Conservation (phyloP, 75 land plant genomes). For the Cryptomeria japonica region DNA sequence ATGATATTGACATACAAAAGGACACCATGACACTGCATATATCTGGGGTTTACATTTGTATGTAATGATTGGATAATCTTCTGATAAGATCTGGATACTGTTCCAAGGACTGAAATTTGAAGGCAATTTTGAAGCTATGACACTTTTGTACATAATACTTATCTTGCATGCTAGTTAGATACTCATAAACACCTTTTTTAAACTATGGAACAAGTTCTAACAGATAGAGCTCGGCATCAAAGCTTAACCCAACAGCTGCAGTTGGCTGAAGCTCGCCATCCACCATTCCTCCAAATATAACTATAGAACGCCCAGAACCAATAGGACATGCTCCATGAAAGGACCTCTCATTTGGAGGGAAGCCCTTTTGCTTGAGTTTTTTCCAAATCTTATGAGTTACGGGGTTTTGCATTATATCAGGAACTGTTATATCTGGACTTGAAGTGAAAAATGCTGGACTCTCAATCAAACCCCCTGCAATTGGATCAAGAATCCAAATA, state of each 20-base stretch:
- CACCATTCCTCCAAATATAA: slow-evolving; percentile 94
- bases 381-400: slow-evolving; percentile 65
- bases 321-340: slow-evolving; percentile 83
- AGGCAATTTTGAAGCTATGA: not conserved
- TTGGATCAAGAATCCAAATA: slow-evolving; percentile 81
- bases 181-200: not conserved
- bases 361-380: slow-evolving; percentile 58
- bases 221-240: slow-evolving; percentile 69
- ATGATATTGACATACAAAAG: not conserved
- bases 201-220: slow-evolving; percentile 58
- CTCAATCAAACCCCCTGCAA: slow-evolving; percentile 27
- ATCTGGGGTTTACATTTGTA: not conserved
- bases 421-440: slow-evolving; percentile 17
- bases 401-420: slow-evolving; percentile 8
- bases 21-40: not conserved
- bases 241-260: slow-evolving; percentile 64
- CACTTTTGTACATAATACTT: not conserved
- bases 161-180: slow-evolving; percentile 1
- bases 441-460: slow-evolving; percentile 17
- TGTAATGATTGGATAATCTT: not conserved
- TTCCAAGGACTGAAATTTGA: not conserved
- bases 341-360: slow-evolving; percentile 54
- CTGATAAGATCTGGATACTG: not conserved
- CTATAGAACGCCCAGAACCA: slow-evolving; percentile 55
- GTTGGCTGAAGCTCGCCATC: slow-evolving; percentile 67